Percentiles rank a stretch among this genome's conserved stretches.
Conservation (phyloP, 495 filamentous ascomycete genomes). For the Friedmanniomyces simplex region DNA sequence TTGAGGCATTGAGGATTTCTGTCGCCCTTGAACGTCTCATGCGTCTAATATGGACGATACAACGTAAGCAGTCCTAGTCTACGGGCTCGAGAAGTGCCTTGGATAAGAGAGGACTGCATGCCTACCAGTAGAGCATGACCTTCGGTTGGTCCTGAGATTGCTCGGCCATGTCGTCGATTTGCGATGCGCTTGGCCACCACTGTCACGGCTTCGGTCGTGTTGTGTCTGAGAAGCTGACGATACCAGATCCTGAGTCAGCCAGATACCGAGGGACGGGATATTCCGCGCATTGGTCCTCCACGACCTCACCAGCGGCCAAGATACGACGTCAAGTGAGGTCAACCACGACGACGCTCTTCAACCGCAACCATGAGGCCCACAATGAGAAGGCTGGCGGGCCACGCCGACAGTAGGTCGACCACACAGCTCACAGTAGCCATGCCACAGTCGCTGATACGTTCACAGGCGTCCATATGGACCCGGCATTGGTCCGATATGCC, state of each 20-base stretch:
- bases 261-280: background rate
- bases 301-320: background rate
- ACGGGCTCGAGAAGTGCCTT: background rate
- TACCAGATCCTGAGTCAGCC: too few species aligned
- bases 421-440: background rate
- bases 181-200: background rate
- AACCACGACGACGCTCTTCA: background rate
- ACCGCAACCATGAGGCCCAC: conserved; percentile 12
- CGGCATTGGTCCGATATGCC: conserved; percentile 34
- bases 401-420: conserved; percentile 21
- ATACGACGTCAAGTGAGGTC: background rate
- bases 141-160: conserved; percentile 36
- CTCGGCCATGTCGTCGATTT: background rate
- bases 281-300: background rate
- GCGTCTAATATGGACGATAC: too few species aligned
- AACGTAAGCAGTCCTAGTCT: background rate
- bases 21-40: too few species aligned
- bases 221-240: too few species aligned
- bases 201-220: too few species aligned
- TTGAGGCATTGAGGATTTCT: too few species aligned
- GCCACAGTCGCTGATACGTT: conserved; percentile 11
- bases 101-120: background rate
- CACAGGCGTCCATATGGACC: conserved; percentile 31
- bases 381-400: conserved; percentile 23
- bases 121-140: conserved; percentile 67